Evolutionary conservation across 768 basidiomycete genomes (phyloP), one percentile per base, ranked within the genome.

Genomic region (Tricholoma terreum): DNA sequence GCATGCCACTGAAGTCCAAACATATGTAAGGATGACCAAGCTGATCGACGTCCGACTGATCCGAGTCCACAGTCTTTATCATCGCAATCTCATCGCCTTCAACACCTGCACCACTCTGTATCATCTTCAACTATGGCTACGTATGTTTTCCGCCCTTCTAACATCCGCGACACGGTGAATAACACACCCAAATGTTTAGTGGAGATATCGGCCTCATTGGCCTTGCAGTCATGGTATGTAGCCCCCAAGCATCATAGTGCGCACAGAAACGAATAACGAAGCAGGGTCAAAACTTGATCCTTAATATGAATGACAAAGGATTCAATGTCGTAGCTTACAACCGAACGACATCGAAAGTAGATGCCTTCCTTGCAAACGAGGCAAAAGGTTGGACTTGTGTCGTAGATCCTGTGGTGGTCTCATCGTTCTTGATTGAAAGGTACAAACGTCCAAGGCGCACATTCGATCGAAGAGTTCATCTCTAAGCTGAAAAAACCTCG

Each of bases 251-350:
- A 57, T 62, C 51, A 42, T 9, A 14, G n/a, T 15, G 55, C 59
- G 54, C 40, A 48, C 52, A 52, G 34, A 19, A 62, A 54, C 67
- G 49, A 59, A 61, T 54, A 57, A 46, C 53, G 50, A 40, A 55
- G 27, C 67, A 94, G 93, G 94, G 93, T 69, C 94, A 96, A 85
- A 97, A 96, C 73, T 74, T 97, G 71, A 95, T 97, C 73, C 80
- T 98, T 66, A 97, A 98, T 81, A 98, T 97, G 92, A 97, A 97
- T 74, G 97, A 99, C 82, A 99, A 99, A 77, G 97, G 97, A 52
- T 99, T 94, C 80, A 94, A 79, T 62, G 97, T 99, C 67, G 89
- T 94, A 64, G 94, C 92, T 11, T 99, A 90, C 79, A 99, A 99
- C 83, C 90, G 97, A 67, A 98, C 97, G 42, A 90, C 87, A 60